Base-by-base conservation (phyloP, 2,329 filamentous ascomycete genomes). In the Reticulascus tulasneorum region DNA sequence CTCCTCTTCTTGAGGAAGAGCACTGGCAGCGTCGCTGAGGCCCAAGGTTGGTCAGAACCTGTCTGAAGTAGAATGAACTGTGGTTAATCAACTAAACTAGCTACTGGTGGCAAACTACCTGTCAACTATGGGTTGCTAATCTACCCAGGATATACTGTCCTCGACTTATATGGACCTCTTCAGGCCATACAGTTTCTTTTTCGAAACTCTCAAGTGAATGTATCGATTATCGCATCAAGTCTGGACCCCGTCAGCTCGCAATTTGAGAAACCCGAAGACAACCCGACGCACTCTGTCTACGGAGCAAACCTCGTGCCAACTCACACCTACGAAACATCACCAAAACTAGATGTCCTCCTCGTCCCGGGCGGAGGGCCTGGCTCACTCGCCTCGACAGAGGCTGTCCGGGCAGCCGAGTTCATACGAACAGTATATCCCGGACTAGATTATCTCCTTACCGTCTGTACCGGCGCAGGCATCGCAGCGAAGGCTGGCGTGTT, bases 391-490 rank as follows among this genome's bases (percentile, higher is more conserved):
- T n/a, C n/a, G n/a, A n/a, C n/a, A n/a, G n/a, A n/a, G n/a, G n/a
- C n/a, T n/a, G n/a, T n/a, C n/a, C n/a, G n/a, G n/a, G 44, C 51
- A 9, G 54, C 72, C 7, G 50, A 63, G 4, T 75, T 67, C 45
- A 52, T 75, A 23, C 40, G 36, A 6, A 46, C 52, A 0, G 42
- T 50, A 7, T 69, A 62, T 40, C 58, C 63, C 0, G 50, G 54
- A 1, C 47, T 77, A 7, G 54, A 64, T 41, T 72, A 72, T 38
- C 42, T 76, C 4, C 54, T 82, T 9, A 77, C 73, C 0, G 66
- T 82, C 1, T 82, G 78, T 48, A 81, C 75, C 1, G 77, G 77
- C 0, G 58, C 70, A 1, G 65, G 66, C 3, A 54, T 78, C 4
- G 56, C 71, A 0, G 75, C 76, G 0, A 54, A 60, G 10, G 64